Evolutionary conservation across 805 yeast species (phyloP).

Genomic region (Ogataea henricii): DNA sequence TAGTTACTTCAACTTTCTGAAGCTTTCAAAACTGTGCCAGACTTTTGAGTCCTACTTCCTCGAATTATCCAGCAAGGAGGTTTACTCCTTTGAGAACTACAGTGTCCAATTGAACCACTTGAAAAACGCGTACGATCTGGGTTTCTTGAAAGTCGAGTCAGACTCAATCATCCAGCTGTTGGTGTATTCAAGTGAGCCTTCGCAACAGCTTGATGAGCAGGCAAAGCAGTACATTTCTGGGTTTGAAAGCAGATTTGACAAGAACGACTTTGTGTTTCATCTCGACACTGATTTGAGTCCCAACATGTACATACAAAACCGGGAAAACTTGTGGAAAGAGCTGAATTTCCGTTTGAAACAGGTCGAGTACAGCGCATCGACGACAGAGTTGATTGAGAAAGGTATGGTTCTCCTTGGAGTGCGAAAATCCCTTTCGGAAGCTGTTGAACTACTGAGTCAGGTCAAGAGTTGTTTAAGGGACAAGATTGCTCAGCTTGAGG

Average conservation of each 20-base stretch:
- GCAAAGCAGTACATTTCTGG: conserved; percentile 5
- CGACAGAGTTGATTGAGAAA: conserved; percentile 2
- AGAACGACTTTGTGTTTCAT: conserved; percentile 2
- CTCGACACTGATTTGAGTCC: conserved; percentile 3
- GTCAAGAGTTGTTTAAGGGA: background rate
- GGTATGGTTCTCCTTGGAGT: conserved; percentile 11
- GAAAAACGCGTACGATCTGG: conserved; percentile 9
- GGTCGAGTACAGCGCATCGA: conserved; percentile 3
- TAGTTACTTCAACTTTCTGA: conserved; percentile 12
- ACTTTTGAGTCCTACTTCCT: conserved; percentile 9
- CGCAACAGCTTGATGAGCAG: background rate
- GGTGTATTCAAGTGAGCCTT: conserved; percentile 9
- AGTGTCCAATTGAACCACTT: conserved; percentile 7
- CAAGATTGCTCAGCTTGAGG: background rate
- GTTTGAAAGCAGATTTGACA: conserved; percentile 9
- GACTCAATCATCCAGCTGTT: conserved; percentile 8
- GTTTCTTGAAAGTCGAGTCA: conserved; percentile 1
- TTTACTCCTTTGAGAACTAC: conserved; percentile 14
- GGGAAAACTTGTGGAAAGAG: conserved; percentile 5
- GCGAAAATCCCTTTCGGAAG: background rate
- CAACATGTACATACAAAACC: conserved; percentile 6
- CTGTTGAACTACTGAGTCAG: background rate
- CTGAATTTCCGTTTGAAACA: background rate
- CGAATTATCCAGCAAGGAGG: background rate
- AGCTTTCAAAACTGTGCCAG: conserved; percentile 10